Evolutionary conservation across 1,284 basidiomycete genomes (phyloP), one percentile per base, ranked within the genome.

Genomic region (Acaromyces ingoldii): DNA sequence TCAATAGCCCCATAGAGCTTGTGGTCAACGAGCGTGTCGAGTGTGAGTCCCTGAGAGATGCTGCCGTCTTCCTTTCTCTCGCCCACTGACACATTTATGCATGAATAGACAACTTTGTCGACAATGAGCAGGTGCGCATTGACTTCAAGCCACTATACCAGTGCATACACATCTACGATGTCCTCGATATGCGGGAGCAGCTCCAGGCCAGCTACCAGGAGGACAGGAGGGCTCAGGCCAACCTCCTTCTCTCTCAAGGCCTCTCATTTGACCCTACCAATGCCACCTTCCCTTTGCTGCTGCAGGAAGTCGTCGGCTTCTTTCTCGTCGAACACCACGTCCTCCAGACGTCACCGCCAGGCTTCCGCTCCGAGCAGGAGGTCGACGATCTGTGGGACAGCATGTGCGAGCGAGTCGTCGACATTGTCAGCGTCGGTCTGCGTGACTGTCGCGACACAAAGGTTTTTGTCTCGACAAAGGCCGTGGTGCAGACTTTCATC

Each of bases 251-350:
- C 17, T 90, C 91, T 4, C 79, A 80, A 24, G 76, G 78, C 3
- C 61, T 78, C 5, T 74, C 76, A 0, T 77, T 79, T 10, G 70
- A 77, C 4, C 75, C 77, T 1, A 65, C 74, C 30, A 48, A 38
- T 19, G 47, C 33, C n/a, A 57, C 49, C 15, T 69, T 65, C 30
- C 67, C 62, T 3, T 53, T 59, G 3, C 41, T 75, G 24, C 55
- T 75, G 1, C 86, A 96, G 76, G 89, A 97, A 76, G 89, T 97
- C 57, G 88, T 92, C n/a, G 95, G 95, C 0, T 99, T 96, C 78
- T 98, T 99, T 79, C 90, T 98, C 55, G 87, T 98, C 60, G 95
- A 99, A 76, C 85, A 84, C 4, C 87, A 96, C 70, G 92, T 99
- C 0, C 81, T 97, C 4, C 83, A 86, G 62, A 91, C 90, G 0